Evolutionary conservation across 2,329 filamentous ascomycete species (phyloP), one percentile per base, ranked within the genome.

Genomic region (Diaporthe citrichinensis): DNA sequence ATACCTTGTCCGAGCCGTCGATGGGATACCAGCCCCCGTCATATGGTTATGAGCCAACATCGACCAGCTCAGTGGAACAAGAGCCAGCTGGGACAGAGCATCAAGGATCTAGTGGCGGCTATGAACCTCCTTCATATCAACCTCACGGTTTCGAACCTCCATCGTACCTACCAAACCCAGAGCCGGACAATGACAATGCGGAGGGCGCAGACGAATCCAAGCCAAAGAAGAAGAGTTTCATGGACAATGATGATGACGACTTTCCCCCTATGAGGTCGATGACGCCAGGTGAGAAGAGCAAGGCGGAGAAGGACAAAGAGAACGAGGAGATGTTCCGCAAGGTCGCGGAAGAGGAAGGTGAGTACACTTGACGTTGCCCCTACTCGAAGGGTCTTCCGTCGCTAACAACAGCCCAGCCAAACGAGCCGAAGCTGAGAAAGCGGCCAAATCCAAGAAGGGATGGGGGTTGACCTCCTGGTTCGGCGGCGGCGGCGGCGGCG

Each of bases 391-490:
- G 2, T 12, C 12, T 31, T 28, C 61, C 36, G n/a, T 73, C 8
- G 73, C 49, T 61, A 7, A n/a, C 23, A 55, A 39, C 4, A 53
- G 17, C 15, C 8, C 69, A 93, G 92, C 92, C 28, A 92, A 94
- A 86, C 90, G 90, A 74, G 90, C 87, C 62, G 88, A 87, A 76
- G 87, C 89, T 75, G 84, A 85, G 72, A 86, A 87, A 76, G 87
- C 87, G 76, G 84, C 85, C 49, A 86, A 87, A 78, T 79, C 82
- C 77, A 93, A 92, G 84, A 91, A 92, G 79, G 92, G 94, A 41
- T 98, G 96, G 92, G 94, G 93, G 82, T 94, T 98, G 74, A 90
- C 91, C 44, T 92, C 95, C 69, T 98, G 96, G 95, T 97, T 98
- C 77, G 91, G 92, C 78, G 94, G 94, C 80, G 90, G 92, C 78